Evolutionary conservation across 225 moss, liverwort and hornwort genomes (phyloP), one percentile per base, ranked within the genome.

Genomic region (Neckera pumila): DNA sequence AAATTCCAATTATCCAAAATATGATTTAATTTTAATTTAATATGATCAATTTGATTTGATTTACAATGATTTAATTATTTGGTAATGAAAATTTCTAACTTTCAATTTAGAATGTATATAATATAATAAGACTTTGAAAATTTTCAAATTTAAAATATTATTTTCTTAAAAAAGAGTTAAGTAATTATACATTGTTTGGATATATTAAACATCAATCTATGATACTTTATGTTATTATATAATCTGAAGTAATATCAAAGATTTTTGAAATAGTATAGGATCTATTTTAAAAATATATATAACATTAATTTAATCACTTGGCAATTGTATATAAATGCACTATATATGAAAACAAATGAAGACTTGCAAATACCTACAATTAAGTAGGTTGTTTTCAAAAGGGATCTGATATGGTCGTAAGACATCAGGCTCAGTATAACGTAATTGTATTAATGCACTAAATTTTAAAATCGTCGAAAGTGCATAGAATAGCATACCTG

Each of bases 391-490:
- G 34, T 93, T 95, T n/a, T 93, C 91, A 7, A 97, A 12, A 10
- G 97, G 96, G 28, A 98, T 94, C 90, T 93, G 92, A 75, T 90
- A 97, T 43, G 98, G 96, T 11, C 98, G 91, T 82, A 97, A 94
- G 27, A 94, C 97, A 86, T 98, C 92, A 21, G 98, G 98, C 59
- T 98, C 97, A 2, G 95, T 93, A 23, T 92, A 96, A 79, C 98
- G 88, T 22, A 98, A 70, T 91, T 97, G 95, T 31, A 98, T 85
- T 4, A 98, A 78, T 4, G 97, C 91, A 13, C 90, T 49, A 51
- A 98, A 95, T 87, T 98, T 96, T 4, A 98, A 79, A 36, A 96
- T 87, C 13, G 95, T 98, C 34, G 98, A 98, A 79, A 97, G 93
- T 57, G 95, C 97, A 89, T 97, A 98, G 72, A 97, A 97, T 38